Evolutionary conservation across 306 rosid genomes (phyloP).

Genomic region (Carpinus fangiana): DNA sequence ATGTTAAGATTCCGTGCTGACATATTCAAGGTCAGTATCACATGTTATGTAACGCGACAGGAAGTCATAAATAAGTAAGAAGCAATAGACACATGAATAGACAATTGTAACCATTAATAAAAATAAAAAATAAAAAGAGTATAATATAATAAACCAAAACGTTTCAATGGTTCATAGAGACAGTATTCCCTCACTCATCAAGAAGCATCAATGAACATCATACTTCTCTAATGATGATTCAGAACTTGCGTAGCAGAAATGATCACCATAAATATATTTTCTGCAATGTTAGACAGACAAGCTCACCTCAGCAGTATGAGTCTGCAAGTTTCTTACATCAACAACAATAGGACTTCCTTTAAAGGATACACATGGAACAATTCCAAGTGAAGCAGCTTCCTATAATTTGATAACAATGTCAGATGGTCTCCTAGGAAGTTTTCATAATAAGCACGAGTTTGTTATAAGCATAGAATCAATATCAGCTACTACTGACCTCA

Average conservation of each 20-base stretch:
- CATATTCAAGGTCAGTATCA: background rate
- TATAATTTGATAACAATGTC: constrained; percentile 36
- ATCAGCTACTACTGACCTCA: constrained; percentile 64
- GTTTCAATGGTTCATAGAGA: background rate
- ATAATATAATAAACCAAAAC: background rate
- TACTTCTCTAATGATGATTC: constrained; percentile 13
- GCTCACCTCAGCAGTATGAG: constrained; percentile 81
- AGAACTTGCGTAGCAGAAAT: constrained; percentile 22
- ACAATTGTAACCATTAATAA: background rate
- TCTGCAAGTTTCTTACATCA: constrained; percentile 62
- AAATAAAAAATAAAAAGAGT: background rate
- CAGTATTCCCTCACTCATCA: background rate
- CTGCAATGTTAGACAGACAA: constrained; percentile 17
- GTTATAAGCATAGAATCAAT: constrained; percentile 13
- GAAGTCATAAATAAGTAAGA: background rate
- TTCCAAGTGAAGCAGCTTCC: constrained; percentile 96
- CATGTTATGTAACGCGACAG: background rate
- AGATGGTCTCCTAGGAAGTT: constrained; percentile 27
- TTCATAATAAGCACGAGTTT: constrained; percentile 11
- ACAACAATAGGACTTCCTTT: constrained; percentile 70
- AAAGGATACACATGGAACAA: constrained; percentile 72
- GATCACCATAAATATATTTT: constrained; percentile 11
- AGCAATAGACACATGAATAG: background rate
- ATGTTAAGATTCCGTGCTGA: background rate
- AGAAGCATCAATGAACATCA: background rate